phyloP scores from a whole-genome alignment of 169 alveolate genomes.

The Babesia caballi region DNA sequence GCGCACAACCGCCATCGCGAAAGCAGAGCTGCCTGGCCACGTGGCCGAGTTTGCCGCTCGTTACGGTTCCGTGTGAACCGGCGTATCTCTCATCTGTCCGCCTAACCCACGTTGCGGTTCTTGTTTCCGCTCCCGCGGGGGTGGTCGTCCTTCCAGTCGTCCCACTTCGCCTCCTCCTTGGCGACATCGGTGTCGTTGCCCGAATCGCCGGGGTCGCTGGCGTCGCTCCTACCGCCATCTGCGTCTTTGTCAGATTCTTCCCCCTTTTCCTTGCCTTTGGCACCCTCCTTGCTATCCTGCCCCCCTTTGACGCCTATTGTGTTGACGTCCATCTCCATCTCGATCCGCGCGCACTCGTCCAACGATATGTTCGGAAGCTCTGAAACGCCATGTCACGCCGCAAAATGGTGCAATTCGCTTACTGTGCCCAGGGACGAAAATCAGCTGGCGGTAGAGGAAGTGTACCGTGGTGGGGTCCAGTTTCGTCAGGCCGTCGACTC shows the following conservation, averaged over 20 bases:
- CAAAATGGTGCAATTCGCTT: no score
- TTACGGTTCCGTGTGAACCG: no score
- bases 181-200: constrained; percentile 34
- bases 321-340: constrained; percentile 70
- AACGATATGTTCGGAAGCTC: constrained; percentile 72
- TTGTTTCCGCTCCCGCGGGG: constrained; percentile 61
- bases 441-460: constrained; percentile 38
- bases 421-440: constrained; percentile 66
- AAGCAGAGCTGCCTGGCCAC: no score
- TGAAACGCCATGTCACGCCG: not conserved
- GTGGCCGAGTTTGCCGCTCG: no score
- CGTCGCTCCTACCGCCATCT: not conserved
- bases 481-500: constrained; percentile 38
- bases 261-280: not conserved
- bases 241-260: not conserved
- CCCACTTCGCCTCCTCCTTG: constrained; percentile 53
- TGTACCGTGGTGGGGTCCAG: constrained; percentile 53
- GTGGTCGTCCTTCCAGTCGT: constrained; percentile 68
- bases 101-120: constrained; percentile 56
- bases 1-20: no score
- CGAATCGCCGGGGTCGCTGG: constrained; percentile 15
- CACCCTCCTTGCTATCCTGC: no score
- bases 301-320: constrained; percentile 1
- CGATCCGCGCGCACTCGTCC: constrained; percentile 79
- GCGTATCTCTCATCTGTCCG: no score